Conservation (phyloP, 2,329 filamentous ascomycete genomes). For the Grosmannia huntii region DNA sequence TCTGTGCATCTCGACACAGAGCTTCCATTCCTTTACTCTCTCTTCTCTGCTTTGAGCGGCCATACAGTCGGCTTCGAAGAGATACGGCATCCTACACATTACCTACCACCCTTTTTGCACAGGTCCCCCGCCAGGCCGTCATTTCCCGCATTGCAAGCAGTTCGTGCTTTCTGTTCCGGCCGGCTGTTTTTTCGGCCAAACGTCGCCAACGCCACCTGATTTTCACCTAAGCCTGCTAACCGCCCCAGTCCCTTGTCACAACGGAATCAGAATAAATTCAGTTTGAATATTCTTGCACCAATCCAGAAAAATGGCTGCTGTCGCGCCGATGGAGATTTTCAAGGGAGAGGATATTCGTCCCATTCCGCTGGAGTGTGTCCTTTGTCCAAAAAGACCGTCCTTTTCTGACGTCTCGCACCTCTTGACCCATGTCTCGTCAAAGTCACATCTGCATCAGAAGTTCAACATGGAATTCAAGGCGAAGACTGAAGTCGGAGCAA, state of each 20-base stretch:
- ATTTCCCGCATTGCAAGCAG: background rate
- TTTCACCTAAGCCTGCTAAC: background rate
- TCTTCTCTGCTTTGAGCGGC: background rate
- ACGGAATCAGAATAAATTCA: background rate
- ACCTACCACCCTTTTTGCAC: background rate
- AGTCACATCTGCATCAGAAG: slow-evolving; percentile 75
- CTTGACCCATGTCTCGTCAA: slow-evolving; percentile 83
- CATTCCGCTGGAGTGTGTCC: slow-evolving; percentile 65
- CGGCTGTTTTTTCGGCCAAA: background rate
- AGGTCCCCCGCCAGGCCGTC: background rate
- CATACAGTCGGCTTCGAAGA: background rate
- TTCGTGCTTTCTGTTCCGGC: background rate
- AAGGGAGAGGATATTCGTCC: slow-evolving; percentile 8
- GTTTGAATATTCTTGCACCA: background rate
- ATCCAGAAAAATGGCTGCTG: slow-evolving; percentile 23
- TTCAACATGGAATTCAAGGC: slow-evolving; percentile 70
- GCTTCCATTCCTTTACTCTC: background rate
- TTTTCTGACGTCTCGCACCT: slow-evolving; percentile 90
- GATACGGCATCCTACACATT: background rate
- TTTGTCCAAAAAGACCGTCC: slow-evolving; percentile 65
- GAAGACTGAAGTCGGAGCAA: slow-evolving; percentile 53
- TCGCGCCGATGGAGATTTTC: slow-evolving; percentile 14
- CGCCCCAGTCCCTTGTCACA: slow-evolving; percentile 5
- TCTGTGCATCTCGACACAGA: background rate
- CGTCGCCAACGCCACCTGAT: background rate